A percentile compares a stretch with the other conserved stretches of the same genome.
Conservation (phyloP, 208 protist species). For the Zelonia costaricensis region DNA sequence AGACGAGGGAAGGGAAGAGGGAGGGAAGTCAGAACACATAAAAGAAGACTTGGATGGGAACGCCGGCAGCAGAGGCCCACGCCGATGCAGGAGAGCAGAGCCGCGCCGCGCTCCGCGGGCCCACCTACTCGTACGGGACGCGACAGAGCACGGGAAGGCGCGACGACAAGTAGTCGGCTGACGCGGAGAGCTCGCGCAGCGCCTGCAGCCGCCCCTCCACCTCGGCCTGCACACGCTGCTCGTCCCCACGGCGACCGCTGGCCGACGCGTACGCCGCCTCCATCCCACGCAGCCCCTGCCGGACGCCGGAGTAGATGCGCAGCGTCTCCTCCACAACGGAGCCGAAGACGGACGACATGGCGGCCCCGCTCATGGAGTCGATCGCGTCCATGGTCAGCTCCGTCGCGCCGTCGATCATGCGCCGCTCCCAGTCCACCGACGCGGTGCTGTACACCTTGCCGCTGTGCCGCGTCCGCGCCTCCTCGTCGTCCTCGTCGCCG, state of each 20-base stretch:
- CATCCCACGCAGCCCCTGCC: conserved; percentile 11
- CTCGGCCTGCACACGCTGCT: conserved; percentile 3
- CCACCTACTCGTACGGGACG: conserved; percentile 32
- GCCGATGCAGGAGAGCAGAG: too few species aligned
- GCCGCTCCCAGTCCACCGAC: conserved; percentile 34
- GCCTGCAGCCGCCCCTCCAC: conserved; percentile 26
- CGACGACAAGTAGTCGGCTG: conserved; percentile 34
- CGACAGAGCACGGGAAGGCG: conserved; percentile 46
- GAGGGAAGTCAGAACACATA: conserved; percentile 1
- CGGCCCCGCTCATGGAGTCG: conserved; percentile 51
- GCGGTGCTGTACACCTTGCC: conserved; percentile 2
- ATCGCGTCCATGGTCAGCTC: conserved; percentile 62
- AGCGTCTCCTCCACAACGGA: conserved; percentile 54
- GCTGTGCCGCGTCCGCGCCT: background rate
- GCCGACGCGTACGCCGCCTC: conserved; percentile 1
- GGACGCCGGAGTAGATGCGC: conserved; percentile 40
- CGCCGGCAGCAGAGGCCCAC: too few species aligned
- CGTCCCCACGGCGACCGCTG: conserved; percentile 5
- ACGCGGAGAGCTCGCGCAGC: conserved; percentile 30
- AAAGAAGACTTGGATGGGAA: too few species aligned
- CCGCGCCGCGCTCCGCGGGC: too few species aligned
- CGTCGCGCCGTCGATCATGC: conserved; percentile 57
- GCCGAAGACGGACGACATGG: conserved; percentile 46
- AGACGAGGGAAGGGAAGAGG: background rate
- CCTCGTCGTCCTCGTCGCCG: conserved; percentile 1